Base-by-base conservation (phyloP, 768 basidiomycete species). In the Peribolospora kevripleyi region DNA sequence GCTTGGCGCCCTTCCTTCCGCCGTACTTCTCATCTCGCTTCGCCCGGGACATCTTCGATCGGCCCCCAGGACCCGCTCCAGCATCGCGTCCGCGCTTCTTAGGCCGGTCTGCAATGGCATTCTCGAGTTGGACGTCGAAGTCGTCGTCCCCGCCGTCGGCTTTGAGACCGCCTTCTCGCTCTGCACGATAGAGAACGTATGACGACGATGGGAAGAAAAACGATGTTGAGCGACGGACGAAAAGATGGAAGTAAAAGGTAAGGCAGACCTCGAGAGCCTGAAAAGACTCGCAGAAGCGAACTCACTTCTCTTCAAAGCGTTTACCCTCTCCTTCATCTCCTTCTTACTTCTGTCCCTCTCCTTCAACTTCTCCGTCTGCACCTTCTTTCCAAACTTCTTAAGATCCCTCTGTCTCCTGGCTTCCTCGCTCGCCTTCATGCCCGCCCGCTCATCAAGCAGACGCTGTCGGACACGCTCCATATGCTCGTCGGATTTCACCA, bases 311-410 rank as follows among this genome's bases (percentile, higher is more conserved):
- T 95, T 93, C 59, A 95, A 75, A 6, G 78, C 77, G 50, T 62
- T 60, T 46, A 65, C 53, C 39, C 59, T 54, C 64, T 87, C 81
- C 36, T 88, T 81, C 75, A 91, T 81, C 41, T 86, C 84, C 71
- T 90, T 93, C 74, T 88, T 90, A 55, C 78, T 76, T 64, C 72
- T 75, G 67, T 88, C 81, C 48, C 91, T 72, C 71, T 91, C 85
- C 66, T 86, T 84, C 60, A 85, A 73, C 68, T 88, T 88, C 71
- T 95, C 90, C 43, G 84, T 69, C 69, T 98, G 93, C 8, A 97
- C 86, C 68, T 95, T 85, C 68, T 97, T 98, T 37, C 91, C 91
- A 64, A 85, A 93, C 73, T 95, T 97, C 73, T 97, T 95, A 54
- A 86, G 81, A 63, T 93, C 83, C 49, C 93, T 75, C 67, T 95